A percentile compares a stretch with the other conserved stretches of the same genome.
Conservation (phyloP, 1,284 basidiomycete species). For the Pseudozyma hubeiensis region DNA sequence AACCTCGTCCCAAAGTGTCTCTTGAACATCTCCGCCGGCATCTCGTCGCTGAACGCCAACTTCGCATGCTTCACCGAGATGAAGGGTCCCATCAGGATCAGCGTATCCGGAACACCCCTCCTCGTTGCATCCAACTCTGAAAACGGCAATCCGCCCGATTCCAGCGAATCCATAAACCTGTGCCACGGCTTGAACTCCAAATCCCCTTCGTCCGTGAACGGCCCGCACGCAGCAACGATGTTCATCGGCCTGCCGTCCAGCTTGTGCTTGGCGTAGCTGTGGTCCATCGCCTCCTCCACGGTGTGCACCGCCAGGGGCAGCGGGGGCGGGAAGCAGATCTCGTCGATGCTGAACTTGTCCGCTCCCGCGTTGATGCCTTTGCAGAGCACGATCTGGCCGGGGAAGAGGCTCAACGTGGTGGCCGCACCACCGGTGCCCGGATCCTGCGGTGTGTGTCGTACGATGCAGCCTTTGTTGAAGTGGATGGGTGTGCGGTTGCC, state of each 20-base stretch:
- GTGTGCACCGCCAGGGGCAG: conserved; percentile 56
- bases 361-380: conserved; percentile 92
- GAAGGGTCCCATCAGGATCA: conserved; percentile 89
- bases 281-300: conserved; percentile 37
- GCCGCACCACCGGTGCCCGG: conserved; percentile 25
- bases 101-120: conserved; percentile 78
- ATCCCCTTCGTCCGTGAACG: conserved; percentile 51
- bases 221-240: conserved; percentile 53
- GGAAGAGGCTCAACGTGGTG: conserved; percentile 77
- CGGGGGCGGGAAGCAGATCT: conserved; percentile 75
- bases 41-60: conserved; percentile 79
- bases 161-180: conserved; percentile 55
- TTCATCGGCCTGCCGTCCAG: conserved; percentile 43
- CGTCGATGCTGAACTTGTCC: conserved; percentile 83
- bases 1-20: conserved; percentile 77
- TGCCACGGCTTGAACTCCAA: conserved; percentile 63
- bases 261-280: conserved; percentile 32
- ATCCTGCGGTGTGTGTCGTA: conserved; percentile 50
- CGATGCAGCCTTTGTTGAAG: conserved; percentile 44
- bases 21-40: conserved; percentile 79
- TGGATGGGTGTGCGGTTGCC: conserved; percentile 56
- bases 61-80: conserved; percentile 80
- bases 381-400: conserved; percentile 87
- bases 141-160: conserved; percentile 33
- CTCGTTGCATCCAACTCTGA: conserved; percentile 75